Conservation (phyloP, 1,139 yeast species). For the Yamadazyma pseudoaaseri region DNA sequence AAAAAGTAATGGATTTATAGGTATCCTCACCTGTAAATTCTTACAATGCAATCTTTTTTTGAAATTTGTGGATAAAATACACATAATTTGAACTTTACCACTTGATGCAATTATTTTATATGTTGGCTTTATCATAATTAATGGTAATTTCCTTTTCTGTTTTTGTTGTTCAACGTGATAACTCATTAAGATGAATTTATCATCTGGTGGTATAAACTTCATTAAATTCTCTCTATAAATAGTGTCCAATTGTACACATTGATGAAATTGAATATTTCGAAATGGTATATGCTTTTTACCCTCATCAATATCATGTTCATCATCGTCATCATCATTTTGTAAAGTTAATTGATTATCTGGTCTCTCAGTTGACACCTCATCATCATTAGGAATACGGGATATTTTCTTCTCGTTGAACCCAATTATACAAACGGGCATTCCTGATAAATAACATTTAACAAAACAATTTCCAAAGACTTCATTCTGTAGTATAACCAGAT, state of each 20-base stretch:
- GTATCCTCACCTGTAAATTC: slow-evolving; percentile 31
- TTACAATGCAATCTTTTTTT: slow-evolving; percentile 36
- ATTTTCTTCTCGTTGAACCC: slow-evolving; percentile 43
- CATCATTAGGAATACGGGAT: slow-evolving; percentile 24
- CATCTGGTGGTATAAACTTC: slow-evolving; percentile 49
- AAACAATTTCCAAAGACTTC: slow-evolving; percentile 38
- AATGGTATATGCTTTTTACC: slow-evolving; percentile 28
- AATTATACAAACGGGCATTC: slow-evolving; percentile 45
- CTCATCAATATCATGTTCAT: slow-evolving; percentile 15
- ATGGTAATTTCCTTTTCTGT: slow-evolving; percentile 34
- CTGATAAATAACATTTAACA: slow-evolving; percentile 44
- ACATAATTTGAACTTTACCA: slow-evolving; percentile 35
- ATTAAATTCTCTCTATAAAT: slow-evolving; percentile 39
- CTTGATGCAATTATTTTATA: slow-evolving; percentile 23
- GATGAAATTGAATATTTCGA: slow-evolving; percentile 46
- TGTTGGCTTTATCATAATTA: slow-evolving; percentile 37
- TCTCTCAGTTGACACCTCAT: not conserved
- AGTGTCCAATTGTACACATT: slow-evolving; percentile 41
- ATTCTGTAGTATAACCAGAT: slow-evolving; percentile 28
- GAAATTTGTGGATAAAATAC: slow-evolving; percentile 34
- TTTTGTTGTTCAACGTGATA: slow-evolving; percentile 43
- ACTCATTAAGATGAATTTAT: slow-evolving; percentile 38
- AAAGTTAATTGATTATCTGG: slow-evolving; percentile 5
- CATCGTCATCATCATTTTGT: slow-evolving; percentile 10
- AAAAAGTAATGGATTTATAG: slow-evolving; percentile 36